A percentile compares a stretch with the other conserved stretches of the same genome.
Conservation (phyloP, 1,139 yeast genomes). For the Yarrowia galli region DNA sequence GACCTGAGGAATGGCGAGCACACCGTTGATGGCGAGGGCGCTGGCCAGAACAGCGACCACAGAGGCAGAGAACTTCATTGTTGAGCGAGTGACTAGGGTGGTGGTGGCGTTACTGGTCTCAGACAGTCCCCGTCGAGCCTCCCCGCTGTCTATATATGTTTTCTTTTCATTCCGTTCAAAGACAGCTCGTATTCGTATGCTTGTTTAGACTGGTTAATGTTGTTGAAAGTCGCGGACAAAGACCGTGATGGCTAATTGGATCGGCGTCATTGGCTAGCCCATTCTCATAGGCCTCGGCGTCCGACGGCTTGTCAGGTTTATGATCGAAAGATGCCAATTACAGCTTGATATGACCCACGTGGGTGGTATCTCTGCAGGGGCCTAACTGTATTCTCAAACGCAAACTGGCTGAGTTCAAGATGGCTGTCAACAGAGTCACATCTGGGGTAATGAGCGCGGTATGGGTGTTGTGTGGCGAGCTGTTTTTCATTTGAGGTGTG, state of each 20-base stretch:
- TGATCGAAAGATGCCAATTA: slow-evolving; percentile 8
- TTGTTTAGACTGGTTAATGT: slow-evolving; percentile 6
- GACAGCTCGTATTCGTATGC: slow-evolving; percentile 22
- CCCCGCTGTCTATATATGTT: background rate
- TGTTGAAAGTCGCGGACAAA: background rate
- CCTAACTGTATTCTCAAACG: background rate
- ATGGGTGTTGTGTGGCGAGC: too few species aligned
- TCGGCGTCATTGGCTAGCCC: slow-evolving; percentile 3
- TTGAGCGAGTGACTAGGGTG: slow-evolving; percentile 8
- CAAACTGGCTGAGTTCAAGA: background rate
- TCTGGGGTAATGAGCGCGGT: background rate
- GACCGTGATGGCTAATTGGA: background rate
- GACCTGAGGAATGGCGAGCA: slow-evolving; percentile 29
- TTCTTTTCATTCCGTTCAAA: background rate
- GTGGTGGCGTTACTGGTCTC: too few species aligned
- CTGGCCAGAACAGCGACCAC: slow-evolving; percentile 8
- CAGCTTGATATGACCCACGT: background rate
- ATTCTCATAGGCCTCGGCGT: background rate
- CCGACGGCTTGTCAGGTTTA: background rate
- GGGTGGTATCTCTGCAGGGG: slow-evolving; percentile 10
- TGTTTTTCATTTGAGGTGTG: too few species aligned
- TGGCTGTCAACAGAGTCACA: background rate
- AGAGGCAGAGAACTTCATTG: slow-evolving; percentile 13
- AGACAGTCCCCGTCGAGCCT: too few species aligned
- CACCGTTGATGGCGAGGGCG: slow-evolving; percentile 16